Conservation (phyloP, 169 alveolate species). For the Plasmodium inui region DNA sequence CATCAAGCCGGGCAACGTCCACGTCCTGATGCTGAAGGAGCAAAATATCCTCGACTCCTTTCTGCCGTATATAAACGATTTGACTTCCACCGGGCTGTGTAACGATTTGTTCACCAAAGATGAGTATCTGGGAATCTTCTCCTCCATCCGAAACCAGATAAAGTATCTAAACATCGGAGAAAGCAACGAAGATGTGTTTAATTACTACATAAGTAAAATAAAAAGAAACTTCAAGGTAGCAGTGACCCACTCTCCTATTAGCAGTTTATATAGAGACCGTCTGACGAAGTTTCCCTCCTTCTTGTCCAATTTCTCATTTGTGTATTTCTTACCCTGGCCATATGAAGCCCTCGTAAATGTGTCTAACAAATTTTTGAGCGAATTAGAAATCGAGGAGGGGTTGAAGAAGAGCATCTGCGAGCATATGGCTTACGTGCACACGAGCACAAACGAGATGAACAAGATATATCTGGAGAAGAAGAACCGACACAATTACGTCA, state of each 20-base stretch:
- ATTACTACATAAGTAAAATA: conserved; percentile 81
- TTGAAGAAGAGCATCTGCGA: conserved; percentile 88
- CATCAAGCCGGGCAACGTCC: conserved; percentile 92
- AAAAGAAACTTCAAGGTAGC: conserved; percentile 80
- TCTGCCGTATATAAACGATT: conserved; percentile 94
- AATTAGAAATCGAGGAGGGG: conserved; percentile 90
- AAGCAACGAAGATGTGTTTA: conserved; percentile 92
- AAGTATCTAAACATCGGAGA: conserved; percentile 80
- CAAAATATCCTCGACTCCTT: conserved; percentile 93
- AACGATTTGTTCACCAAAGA: conserved; percentile 94
- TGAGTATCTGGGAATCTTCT: conserved; percentile 91
- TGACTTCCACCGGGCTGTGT: conserved; percentile 95
- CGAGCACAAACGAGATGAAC: conserved; percentile 94
- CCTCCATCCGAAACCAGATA: conserved; percentile 88
- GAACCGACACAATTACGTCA: conserved; percentile 96
- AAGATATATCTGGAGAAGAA: conserved; percentile 89
- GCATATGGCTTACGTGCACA: conserved; percentile 96
- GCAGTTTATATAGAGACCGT: conserved; percentile 68
- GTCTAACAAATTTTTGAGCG: conserved; percentile 90
- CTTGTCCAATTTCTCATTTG: conserved; percentile 89
- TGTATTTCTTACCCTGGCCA: conserved; percentile 98
- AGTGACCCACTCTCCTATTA: conserved; percentile 74
- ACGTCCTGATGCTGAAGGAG: conserved; percentile 94
- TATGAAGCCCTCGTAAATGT: conserved; percentile 96
- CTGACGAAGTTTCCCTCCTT: conserved; percentile 69